These are phyloP conservation scores for Boletus sp. DNA, from an alignment of 768 basidiomycete species.

Conservation along the genomic window DNA sequence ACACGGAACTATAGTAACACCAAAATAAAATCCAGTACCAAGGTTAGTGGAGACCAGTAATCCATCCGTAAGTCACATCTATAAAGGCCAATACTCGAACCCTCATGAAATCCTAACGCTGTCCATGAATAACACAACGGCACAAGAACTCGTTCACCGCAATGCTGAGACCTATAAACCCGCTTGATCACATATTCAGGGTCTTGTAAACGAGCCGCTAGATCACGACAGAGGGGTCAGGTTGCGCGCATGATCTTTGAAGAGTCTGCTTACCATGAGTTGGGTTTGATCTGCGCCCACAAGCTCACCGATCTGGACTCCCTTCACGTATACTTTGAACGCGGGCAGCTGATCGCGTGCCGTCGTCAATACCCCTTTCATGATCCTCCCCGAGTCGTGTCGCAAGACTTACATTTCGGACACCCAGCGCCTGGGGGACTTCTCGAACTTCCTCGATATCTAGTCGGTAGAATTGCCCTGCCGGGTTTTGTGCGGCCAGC, in stretches of 20 bases:
- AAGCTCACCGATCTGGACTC: conserved; percentile 28
- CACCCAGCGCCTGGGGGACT: conserved; percentile 20
- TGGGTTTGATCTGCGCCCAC: conserved; percentile 26
- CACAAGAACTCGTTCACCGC: conserved; percentile 1
- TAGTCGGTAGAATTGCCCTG: conserved; percentile 29
- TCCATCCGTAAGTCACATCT: conserved; percentile 18
- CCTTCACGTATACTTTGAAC: conserved; percentile 31
- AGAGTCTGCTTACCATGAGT: conserved; percentile 20
- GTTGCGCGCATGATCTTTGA: conserved; percentile 5
- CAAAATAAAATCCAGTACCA: conserved; percentile 4
- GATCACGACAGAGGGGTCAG: conserved; percentile 19
- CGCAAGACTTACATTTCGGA: conserved; percentile 21
- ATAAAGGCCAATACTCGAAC: conserved; percentile 4
- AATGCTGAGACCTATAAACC: conserved; percentile 4
- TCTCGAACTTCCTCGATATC: conserved; percentile 29
- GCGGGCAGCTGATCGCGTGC: conserved; percentile 23
- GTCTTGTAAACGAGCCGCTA: conserved; percentile 29
- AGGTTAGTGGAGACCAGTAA: conserved; percentile 1
- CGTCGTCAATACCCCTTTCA: conserved; percentile 13
- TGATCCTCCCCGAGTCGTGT: conserved; percentile 9
- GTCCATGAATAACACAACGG: conserved; percentile 21
- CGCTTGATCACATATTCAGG: conserved; percentile 24
- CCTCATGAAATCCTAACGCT: conserved; percentile 10
- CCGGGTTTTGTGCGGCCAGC: conserved; percentile 27
- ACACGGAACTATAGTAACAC: neutral